These are phyloP conservation scores for Canna indica DNA, from an alignment of 176 grass and related monocot species.

Conservation along the genomic window DNA sequence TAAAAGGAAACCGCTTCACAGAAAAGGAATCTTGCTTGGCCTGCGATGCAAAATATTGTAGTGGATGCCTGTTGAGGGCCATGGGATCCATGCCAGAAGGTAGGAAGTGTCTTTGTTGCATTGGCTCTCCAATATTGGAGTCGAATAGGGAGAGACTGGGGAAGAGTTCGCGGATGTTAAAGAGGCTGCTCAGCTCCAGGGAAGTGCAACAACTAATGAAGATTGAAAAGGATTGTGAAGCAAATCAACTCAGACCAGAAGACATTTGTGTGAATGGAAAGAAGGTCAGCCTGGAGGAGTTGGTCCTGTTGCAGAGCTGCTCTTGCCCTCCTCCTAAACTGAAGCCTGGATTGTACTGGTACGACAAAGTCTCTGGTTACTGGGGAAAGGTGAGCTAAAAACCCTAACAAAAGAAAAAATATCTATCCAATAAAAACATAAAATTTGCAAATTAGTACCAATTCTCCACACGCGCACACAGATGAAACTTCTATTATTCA, in stretches of 20 bases:
- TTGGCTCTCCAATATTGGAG: slow-evolving; percentile 58
- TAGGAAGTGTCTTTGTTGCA: slow-evolving; percentile 67
- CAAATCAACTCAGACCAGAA: slow-evolving; percentile 63
- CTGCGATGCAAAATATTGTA: slow-evolving; percentile 74
- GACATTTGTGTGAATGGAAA: slow-evolving; percentile 66
- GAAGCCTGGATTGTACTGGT: slow-evolving; percentile 82
- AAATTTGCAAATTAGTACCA: neutral
- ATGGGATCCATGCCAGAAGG: slow-evolving; percentile 99
- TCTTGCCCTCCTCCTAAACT: slow-evolving; percentile 54
- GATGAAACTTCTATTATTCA: too few relatives aligned
- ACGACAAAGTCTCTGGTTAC: slow-evolving; percentile 88
- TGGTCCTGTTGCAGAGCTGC: slow-evolving; percentile 54
- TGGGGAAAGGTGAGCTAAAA: slow-evolving; percentile 78
- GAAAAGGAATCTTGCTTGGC: slow-evolving; percentile 64
- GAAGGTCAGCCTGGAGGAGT: slow-evolving; percentile 53
- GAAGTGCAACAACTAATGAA: slow-evolving; percentile 79
- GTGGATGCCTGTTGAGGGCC: slow-evolving; percentile 47
- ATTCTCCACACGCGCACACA: too few relatives aligned
- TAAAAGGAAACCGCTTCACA: slow-evolving; percentile 58
- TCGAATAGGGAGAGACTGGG: slow-evolving; percentile 47
- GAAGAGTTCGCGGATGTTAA: slow-evolving; percentile 52
- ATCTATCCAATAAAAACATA: neutral
- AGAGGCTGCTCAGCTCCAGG: slow-evolving; percentile 49
- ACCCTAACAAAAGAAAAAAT: too few relatives aligned
- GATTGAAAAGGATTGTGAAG: slow-evolving; percentile 56